Evolutionary conservation across 345 rosid genomes (phyloP), one percentile per base, ranked within the genome.

Genomic region (Pistacia integerrima): DNA sequence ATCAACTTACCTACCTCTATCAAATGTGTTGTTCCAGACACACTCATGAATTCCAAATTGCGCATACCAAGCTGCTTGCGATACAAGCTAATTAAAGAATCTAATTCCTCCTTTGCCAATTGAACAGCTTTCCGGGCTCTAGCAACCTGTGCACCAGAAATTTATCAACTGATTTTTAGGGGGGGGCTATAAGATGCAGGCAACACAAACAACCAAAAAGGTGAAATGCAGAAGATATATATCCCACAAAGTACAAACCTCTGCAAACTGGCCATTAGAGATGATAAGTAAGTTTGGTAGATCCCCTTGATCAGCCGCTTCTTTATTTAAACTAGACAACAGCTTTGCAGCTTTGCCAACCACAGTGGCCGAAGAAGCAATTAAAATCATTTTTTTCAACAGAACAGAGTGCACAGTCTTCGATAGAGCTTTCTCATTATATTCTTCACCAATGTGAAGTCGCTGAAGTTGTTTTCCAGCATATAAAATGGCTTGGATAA

Each of bases 301-400:
- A 77, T 95, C 92, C 78, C 97, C 96, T 80, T 76, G 75, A 71
- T 83, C 90, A 78, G 96, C 97, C 12, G 92, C 97, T 83, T 95
- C 93, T 85, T 90, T 90, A 75, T 89, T 90, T 67, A 95, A 76
- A 48, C 81, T 70, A 64, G 98, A 89, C 74, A 93, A 87, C 18
- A 89, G 81, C 79, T 90, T 93, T 20, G 91, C 91, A 51, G 94
- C 91, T 68, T 65, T 86, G 64, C 81, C 83, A 61, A 95, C 85
- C 73, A 95, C 84, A 84, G 68, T 78, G 58, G 93, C 77, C 44
- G 98, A 92, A 69, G 98, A 88, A 66, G 88, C 96, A 77, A 89
- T 84, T 67, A 80, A 86, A 79, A 95, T 80, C 85, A 93, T 77
- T 82, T 86, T 91, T 80, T 81, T 86, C 84, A 95, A 75, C 48